Base-by-base conservation (phyloP, 2,329 filamentous ascomycete species). In the Bipolaris cookei region DNA sequence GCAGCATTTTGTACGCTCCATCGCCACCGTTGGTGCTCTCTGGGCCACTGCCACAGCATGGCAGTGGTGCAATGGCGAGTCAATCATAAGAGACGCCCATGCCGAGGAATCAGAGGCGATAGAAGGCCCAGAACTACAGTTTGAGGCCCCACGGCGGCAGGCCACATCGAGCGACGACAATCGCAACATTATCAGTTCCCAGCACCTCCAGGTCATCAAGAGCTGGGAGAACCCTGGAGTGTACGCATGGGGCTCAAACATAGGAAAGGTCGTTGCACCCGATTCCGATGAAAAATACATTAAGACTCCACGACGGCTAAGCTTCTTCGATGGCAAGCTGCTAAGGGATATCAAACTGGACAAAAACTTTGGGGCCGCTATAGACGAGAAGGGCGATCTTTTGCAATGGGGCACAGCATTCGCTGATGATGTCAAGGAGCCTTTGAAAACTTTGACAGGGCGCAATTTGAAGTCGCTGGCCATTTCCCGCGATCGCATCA, bases 191-290 rank as follows among this genome's bases (percentile, higher is more conserved):
- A 86, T 96, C 66, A 94, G 90, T 71, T 91, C 90, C 10, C 91
- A 96, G 74, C 92, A 96, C 77, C 79, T 91, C 5, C 94, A 97
- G 79, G 90, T 97, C 56, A 92, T 90, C 79, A 87, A 86, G 71
- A 96, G 91, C 76, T 84, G 86, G 81, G 86, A 87, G 76, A 88
- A 90, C 58, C 94, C 95, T 0, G 95, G 93, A 1, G 90, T 98
- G 0, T 98, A 96, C 77, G 87, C 90, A 4, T 99, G 95, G 94
- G 95, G 95, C 0, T 92, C 90, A 16, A 99, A 99, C 69, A 81
- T 82, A 14, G 91, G 92, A 58, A 85, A 85, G 66, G 93, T 97
- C n/a, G 91, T 90, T 35, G 92, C 93, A 39, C 92, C 93, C 1
- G 88, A 90, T 61, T 94, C 90, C 7, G 84, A 89, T 49, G 92